Base-by-base conservation (phyloP, 192 early-diverging fungal genomes). In the Kappamyces sp. region DNA sequence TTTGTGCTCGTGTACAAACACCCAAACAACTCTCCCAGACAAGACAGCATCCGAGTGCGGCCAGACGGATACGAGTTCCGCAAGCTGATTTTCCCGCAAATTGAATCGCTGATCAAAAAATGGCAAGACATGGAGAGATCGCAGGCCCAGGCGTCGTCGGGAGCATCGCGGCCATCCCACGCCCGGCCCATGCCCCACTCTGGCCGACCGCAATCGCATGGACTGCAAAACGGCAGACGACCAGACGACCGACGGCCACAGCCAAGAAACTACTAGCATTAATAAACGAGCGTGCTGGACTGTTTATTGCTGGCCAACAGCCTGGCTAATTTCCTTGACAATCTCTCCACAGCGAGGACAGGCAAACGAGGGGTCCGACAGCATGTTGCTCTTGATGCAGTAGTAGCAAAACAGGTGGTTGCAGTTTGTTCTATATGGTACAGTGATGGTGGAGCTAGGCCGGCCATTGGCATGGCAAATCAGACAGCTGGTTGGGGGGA, bases 361-460 rank as follows among this genome's bases (percentile, higher is more conserved):
- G 40, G 75, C 60, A 76, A 85, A 92, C 40, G 84, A 83, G 38
- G 71, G 71, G 36, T 79, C 87, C 58, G 87, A 84, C 12, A 87
- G 71, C 59, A 87, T 76, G 72, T 88, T 77, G n/a, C 68, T 58
- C 46, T 82, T 83, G 42, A 97, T 74, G 65, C 94, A 97, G 58
- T 90, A 90, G 61, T 97, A 97, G 69, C 94, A 97, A 65, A 86
- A 97, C 0, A 77, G 46, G 50, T 97, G 92, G 0, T 86, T 88
- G 63, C 94, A 97, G 52, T 85, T 80, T 1, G 92, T 82, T 12
- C 73, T 67, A 60, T 92, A 91, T 13, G 94, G 86, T 48, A 85
- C 89, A n/a, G 71, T 71, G 7, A 86, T 67, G 6, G 67, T 65
- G 34, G 58, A 62, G 12, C 64, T 59, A 31, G 64, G 46, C 32